phyloP scores from a whole-genome alignment of 495 filamentous ascomycete genomes.

The Apodospora peruviana region DNA sequence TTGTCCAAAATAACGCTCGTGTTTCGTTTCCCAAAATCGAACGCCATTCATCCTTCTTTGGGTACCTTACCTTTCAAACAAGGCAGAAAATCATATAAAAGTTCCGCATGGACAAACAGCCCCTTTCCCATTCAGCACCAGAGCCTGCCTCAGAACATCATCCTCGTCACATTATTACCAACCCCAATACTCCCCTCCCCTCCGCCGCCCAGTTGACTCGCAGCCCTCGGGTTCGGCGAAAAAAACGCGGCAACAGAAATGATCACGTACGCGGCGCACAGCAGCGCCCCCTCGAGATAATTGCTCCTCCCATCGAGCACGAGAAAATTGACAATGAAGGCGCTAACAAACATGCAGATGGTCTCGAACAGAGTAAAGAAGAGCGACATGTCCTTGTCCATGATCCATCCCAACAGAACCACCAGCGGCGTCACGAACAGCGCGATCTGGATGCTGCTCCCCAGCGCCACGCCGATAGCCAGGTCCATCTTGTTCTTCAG shows the following conservation, averaged over 20 bases:
- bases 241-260: constrained; percentile 57
- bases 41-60: too few species aligned
- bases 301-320: constrained; percentile 75
- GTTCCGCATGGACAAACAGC: too few species aligned
- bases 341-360: constrained; percentile 69
- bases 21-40: too few species aligned
- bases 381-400: constrained; percentile 70
- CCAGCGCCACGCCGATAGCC: constrained; percentile 76
- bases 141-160: too few species aligned
- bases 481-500: constrained; percentile 89
- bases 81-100: too few species aligned
- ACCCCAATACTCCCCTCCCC: too few species aligned
- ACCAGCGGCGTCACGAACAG: constrained; percentile 78
- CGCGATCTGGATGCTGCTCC: constrained; percentile 75
- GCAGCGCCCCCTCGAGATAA: constrained; percentile 72
- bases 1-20: too few species aligned
- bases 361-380: constrained; percentile 88
- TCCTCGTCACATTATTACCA: too few species aligned
- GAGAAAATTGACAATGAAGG: constrained; percentile 78
- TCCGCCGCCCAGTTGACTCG: too few species aligned
- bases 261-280: constrained; percentile 73
- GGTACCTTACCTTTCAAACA: too few species aligned
- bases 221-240: constrained; percentile 53
- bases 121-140: too few species aligned
- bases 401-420: constrained; percentile 72